A percentile compares a stretch with the other conserved stretches of the same genome.
phyloP scores from a whole-genome alignment of 192 early-diverging fungal genomes.

The Backusella morwellensis region DNA sequence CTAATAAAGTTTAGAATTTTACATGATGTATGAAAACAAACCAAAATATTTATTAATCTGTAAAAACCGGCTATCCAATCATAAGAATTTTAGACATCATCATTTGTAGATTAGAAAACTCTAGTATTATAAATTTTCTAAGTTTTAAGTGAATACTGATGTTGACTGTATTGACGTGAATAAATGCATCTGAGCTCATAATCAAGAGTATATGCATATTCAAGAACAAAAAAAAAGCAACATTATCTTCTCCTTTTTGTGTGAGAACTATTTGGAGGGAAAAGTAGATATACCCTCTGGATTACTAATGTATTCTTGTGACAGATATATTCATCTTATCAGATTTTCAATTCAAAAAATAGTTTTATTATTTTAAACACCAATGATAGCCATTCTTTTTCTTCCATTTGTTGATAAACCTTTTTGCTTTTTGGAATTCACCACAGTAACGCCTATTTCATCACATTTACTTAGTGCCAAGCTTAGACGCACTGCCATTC shows the following conservation, averaged over 20 bases:
- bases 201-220: no score
- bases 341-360: background rate
- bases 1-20: background rate
- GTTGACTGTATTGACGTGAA: no score
- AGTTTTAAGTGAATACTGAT: background rate
- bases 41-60: background rate
- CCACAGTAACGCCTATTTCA: slow-evolving; percentile 20
- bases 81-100: background rate
- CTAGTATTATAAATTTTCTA: background rate
- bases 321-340: no score
- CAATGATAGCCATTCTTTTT: slow-evolving; percentile 21
- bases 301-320: background rate
- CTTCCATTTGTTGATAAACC: slow-evolving; percentile 24
- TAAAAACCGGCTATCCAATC: no score
- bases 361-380: background rate
- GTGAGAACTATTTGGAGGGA: no score
- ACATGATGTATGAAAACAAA: background rate
- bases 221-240: no score
- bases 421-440: slow-evolving; percentile 16
- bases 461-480: slow-evolving; percentile 34
- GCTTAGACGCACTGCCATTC: slow-evolving; percentile 29
- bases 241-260: no score
- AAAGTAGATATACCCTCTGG: no score
- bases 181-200: no score
- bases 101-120: background rate